Conservation (phyloP, 2,329 filamentous ascomycete genomes). For the Achaetomium macrosporum region DNA sequence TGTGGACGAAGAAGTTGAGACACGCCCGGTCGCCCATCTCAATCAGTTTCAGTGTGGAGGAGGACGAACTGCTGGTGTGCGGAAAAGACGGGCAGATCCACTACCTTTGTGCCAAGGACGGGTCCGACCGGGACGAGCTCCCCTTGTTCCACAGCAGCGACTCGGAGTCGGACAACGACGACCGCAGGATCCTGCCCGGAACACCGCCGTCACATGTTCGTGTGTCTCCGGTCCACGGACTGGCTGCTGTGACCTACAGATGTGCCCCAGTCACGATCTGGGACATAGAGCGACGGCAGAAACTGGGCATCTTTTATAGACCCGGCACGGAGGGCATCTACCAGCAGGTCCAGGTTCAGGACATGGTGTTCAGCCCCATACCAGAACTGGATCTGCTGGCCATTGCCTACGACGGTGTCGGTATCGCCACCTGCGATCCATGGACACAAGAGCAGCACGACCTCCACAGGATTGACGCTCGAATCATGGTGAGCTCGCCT, state of each 20-base stretch:
- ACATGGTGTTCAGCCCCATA: slow-evolving; percentile 11
- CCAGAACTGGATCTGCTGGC: slow-evolving; percentile 10
- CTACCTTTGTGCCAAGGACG: not conserved
- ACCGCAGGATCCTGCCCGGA: not conserved
- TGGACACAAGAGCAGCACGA: slow-evolving; percentile 6
- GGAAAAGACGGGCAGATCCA: not conserved
- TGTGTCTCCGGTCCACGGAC: not conserved
- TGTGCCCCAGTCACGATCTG: not conserved
- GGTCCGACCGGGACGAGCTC: not conserved
- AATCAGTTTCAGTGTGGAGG: not conserved
- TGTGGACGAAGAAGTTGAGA: not conserved
- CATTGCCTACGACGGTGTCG: slow-evolving; percentile 12
- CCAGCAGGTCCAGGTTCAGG: not conserved
- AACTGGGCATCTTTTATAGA: not conserved
- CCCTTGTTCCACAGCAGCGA: not conserved
- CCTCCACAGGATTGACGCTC: not conserved
- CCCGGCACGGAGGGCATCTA: not conserved
- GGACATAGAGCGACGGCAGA: not conserved
- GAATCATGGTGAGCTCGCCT: slow-evolving; percentile 15
- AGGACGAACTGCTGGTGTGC: not conserved
- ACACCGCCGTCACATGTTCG: not conserved
- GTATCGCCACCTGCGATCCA: slow-evolving; percentile 8
- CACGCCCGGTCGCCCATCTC: not conserved
- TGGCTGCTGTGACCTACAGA: slow-evolving; percentile 1
- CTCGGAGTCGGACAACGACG: not conserved